Evolutionary conservation across 345 rosid genomes (phyloP).

Genomic region (Corchorus capsularis): DNA sequence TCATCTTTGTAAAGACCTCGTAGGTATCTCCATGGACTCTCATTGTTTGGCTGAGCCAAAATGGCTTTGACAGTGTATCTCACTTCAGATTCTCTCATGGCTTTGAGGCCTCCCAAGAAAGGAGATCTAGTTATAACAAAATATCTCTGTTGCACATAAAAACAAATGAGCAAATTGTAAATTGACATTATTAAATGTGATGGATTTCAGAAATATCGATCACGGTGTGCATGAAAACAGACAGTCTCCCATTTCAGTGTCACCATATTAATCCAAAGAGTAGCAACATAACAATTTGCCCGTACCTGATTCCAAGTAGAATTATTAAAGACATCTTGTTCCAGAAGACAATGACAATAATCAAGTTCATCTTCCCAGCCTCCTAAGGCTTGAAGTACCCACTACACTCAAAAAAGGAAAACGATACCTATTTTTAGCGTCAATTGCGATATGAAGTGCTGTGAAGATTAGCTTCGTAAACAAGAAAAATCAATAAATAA

Average conservation of each 20-base stretch:
- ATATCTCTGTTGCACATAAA: conserved; percentile 57
- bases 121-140: conserved; percentile 74
- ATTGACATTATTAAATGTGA: not conserved
- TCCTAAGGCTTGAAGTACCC: conserved; percentile 78
- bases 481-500: not conserved
- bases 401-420: conserved; percentile 44
- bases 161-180: conserved; percentile 1
- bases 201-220: not conserved
- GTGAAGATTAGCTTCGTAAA: not conserved
- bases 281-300: not conserved
- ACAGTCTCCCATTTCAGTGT: not conserved
- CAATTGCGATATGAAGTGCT: not conserved
- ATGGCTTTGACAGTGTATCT: conserved; percentile 66
- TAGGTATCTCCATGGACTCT: conserved; percentile 91
- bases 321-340: conserved; percentile 83
- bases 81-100: conserved; percentile 79
- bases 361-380: conserved; percentile 94
- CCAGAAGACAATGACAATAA: conserved; percentile 75
- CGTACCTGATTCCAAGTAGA: conserved; percentile 97
- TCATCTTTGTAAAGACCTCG: conserved; percentile 75
- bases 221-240: not conserved
- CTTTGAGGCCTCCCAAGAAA: conserved; percentile 60
- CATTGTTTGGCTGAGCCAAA: conserved; percentile 59
- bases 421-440: not conserved
- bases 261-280: not conserved